These are phyloP conservation scores for Tylopilus intermedius DNA, from an alignment of 768 basidiomycete genomes.

Conservation along the genomic window DNA sequence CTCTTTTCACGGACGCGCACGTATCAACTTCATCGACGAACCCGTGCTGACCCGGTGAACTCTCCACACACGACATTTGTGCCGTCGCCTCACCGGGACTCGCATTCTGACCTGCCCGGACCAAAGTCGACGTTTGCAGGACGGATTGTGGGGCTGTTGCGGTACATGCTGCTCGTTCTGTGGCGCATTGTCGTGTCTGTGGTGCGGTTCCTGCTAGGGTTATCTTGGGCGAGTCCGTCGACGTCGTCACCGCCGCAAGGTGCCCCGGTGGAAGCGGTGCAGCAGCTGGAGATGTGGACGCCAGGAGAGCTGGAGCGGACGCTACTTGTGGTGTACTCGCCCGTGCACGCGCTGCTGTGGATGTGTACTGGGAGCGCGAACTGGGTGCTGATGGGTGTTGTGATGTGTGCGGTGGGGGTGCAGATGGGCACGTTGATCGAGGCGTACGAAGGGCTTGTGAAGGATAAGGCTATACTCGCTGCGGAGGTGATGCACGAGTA, in stretches of 20 bases:
- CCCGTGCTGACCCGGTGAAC: slow-evolving; percentile 51
- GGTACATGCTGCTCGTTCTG: slow-evolving; percentile 31
- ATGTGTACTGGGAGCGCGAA: slow-evolving; percentile 63
- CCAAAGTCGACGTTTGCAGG: slow-evolving; percentile 41
- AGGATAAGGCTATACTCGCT: slow-evolving; percentile 70
- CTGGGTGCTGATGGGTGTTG: slow-evolving; percentile 66
- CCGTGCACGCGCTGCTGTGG: slow-evolving; percentile 72
- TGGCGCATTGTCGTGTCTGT: slow-evolving; percentile 53
- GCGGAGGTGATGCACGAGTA: slow-evolving; percentile 84
- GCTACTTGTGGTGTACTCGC: slow-evolving; percentile 74
- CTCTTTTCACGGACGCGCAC: slow-evolving; percentile 65
- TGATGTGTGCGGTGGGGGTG: slow-evolving; percentile 62
- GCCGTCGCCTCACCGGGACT: slow-evolving; percentile 34
- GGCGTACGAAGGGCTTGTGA: slow-evolving; percentile 59
- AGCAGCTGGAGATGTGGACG: slow-evolving; percentile 74
- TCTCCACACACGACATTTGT: slow-evolving; percentile 71
- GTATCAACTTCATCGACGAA: slow-evolving; percentile 62
- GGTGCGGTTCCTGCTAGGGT: slow-evolving; percentile 64
- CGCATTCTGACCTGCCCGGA: slow-evolving; percentile 31
- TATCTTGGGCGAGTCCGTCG: slow-evolving; percentile 43
- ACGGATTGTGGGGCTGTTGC: slow-evolving; percentile 33
- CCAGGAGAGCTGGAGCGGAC: slow-evolving; percentile 67
- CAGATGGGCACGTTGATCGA: slow-evolving; percentile 45
- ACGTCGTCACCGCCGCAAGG: slow-evolving; percentile 29
- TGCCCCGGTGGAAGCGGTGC: slow-evolving; percentile 50